These are phyloP conservation scores for bread wheat (Triticum aestivum) DNA, from an alignment of 176 grass and related monocot genomes.

Conservation along the genomic window IWGSC_CS_RefSeq_v2.1 NC_057800.1:478072233-478072732, in stretches of 20 bases:
- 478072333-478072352: conserved; percentile 31
- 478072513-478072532: too few species aligned
- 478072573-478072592: background rate
- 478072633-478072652: background rate
- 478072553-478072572: background rate
- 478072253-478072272: conserved; percentile 37
- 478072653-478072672: too few species aligned
- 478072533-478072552: too few species aligned
- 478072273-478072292: conserved; percentile 33
- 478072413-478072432: background rate
- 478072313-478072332: conserved; percentile 36
- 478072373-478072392: conserved; percentile 10
- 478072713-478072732: too few species aligned
- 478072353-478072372: conserved; percentile 8
- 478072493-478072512: too few species aligned
- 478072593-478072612: background rate
- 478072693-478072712: too few species aligned
- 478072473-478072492: background rate
- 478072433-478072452: conserved; percentile 15
- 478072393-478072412: conserved; percentile 43
- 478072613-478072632: background rate
- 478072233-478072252: conserved; percentile 51
- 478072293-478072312: conserved; percentile 16
- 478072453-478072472: background rate
- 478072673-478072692: too few species aligned